These are phyloP conservation scores for Akanthomyces dipterigenus DNA, from an alignment of 2,329 filamentous ascomycete genomes.

Conservation along the genomic window DNA sequence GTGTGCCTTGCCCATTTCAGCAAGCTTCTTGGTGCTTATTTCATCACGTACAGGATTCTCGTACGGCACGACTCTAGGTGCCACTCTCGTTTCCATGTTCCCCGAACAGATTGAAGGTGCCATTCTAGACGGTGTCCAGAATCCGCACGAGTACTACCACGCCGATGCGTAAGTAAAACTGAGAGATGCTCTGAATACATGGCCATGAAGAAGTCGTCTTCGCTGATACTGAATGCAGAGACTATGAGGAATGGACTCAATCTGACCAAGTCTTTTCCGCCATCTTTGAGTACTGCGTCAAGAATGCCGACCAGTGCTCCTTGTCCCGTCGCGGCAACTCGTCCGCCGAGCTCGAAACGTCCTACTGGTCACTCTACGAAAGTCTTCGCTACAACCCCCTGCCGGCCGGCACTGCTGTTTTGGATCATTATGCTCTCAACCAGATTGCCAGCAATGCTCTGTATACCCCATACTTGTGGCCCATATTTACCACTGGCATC, in stretches of 20 bases:
- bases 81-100: constrained; percentile 34
- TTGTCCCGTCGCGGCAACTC: constrained; percentile 25
- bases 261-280: constrained; percentile 23
- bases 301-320: constrained; percentile 19
- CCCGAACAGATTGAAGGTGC: constrained; percentile 33
- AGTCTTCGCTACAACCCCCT: constrained; percentile 23
- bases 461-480: constrained; percentile 19
- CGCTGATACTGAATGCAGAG: constrained; percentile 10
- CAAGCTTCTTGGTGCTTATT: background rate
- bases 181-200: too few relatives aligned
- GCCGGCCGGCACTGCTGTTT: constrained; percentile 14
- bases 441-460: constrained; percentile 14
- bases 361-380: constrained; percentile 23
- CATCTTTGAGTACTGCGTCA: constrained; percentile 23
- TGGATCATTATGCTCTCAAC: constrained; percentile 22
- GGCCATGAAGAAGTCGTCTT: too few relatives aligned
- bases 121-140: constrained; percentile 31
- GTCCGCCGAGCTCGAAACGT: constrained; percentile 28
- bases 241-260: constrained; percentile 20
- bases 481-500: constrained; percentile 12
- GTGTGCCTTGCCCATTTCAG: background rate
- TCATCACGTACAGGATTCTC: constrained; percentile 19
- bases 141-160: constrained; percentile 27
- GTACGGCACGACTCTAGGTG: constrained; percentile 34
- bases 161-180: constrained; percentile 12